Evolutionary conservation across 2,329 filamentous ascomycete genomes (phyloP).

Genomic region (Fusarium liriodendri): DNA sequence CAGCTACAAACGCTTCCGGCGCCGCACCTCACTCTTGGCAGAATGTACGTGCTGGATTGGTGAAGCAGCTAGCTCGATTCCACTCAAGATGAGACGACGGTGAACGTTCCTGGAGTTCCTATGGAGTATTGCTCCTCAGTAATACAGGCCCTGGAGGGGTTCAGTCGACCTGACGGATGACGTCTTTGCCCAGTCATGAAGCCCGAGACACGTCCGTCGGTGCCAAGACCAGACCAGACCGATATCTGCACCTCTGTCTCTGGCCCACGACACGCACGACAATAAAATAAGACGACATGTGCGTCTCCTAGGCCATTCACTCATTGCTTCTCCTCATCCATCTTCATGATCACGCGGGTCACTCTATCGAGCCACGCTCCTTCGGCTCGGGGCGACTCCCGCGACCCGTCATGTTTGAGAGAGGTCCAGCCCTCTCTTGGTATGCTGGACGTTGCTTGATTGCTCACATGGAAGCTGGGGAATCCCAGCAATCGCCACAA

Average conservation of each 20-base stretch:
- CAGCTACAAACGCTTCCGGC: conserved; percentile 4
- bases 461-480: conserved; percentile 6
- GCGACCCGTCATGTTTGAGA: conserved; percentile 3
- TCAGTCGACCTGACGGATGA: background rate
- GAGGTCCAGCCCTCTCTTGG: conserved; percentile 15
- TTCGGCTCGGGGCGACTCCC: conserved; percentile 29
- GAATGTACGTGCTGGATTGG: conserved; percentile 5
- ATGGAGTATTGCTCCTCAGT: background rate
- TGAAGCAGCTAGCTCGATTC: conserved; percentile 1
- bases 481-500: conserved; percentile 14
- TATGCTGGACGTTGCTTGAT: conserved; percentile 6
- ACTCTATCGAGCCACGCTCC: conserved; percentile 5
- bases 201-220: background rate
- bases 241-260: background rate
- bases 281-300: conserved; percentile 4
- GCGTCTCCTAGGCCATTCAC: conserved; percentile 1
- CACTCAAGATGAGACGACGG: background rate
- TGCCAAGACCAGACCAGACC: background rate
- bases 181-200: background rate
- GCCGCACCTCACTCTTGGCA: conserved; percentile 20
- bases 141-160: background rate
- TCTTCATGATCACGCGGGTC: conserved; percentile 5
- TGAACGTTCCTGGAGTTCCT: background rate
- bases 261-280: background rate
- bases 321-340: conserved; percentile 3